These are phyloP conservation scores for Besnoitia besnoiti DNA, from an alignment of 169 alveolate genomes.

Conservation along the genomic window DNA sequence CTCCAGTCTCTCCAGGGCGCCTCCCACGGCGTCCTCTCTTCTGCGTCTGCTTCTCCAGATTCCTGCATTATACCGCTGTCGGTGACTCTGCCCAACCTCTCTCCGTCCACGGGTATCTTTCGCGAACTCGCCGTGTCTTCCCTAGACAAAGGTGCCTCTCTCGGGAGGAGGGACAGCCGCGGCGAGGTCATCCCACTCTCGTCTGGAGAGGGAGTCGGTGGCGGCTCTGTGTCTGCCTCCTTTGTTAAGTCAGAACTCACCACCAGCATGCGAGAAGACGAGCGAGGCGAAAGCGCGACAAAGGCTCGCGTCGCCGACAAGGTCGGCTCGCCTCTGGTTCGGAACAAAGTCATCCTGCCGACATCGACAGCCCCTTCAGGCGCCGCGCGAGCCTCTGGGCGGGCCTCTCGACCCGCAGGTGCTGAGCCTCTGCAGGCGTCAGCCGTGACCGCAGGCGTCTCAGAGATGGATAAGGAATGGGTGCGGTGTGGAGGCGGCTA, in stretches of 20 bases:
- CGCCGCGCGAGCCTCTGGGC: background rate
- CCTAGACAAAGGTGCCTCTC: no score
- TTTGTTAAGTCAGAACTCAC: no score
- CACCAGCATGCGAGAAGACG: background rate
- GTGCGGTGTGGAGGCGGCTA: constrained; percentile 25
- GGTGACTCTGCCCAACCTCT: no score
- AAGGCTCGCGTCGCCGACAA: background rate
- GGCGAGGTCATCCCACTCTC: no score
- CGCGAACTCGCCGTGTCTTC: no score
- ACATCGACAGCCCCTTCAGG: background rate
- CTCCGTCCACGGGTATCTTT: no score
- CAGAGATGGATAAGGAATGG: background rate
- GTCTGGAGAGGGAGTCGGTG: no score
- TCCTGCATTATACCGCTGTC: no score
- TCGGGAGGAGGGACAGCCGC: no score
- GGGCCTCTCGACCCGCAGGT: background rate
- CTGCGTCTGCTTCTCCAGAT: no score
- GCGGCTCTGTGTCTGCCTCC: background rate
- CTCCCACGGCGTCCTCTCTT: no score
- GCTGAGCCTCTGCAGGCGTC: background rate
- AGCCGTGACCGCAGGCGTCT: background rate
- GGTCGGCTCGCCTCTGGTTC: background rate
- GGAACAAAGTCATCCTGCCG: background rate
- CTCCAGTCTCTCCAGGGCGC: no score
- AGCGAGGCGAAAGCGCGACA: background rate